phyloP scores from a whole-genome alignment of 345 rosid genomes.

The Populus deltoides region DNA sequence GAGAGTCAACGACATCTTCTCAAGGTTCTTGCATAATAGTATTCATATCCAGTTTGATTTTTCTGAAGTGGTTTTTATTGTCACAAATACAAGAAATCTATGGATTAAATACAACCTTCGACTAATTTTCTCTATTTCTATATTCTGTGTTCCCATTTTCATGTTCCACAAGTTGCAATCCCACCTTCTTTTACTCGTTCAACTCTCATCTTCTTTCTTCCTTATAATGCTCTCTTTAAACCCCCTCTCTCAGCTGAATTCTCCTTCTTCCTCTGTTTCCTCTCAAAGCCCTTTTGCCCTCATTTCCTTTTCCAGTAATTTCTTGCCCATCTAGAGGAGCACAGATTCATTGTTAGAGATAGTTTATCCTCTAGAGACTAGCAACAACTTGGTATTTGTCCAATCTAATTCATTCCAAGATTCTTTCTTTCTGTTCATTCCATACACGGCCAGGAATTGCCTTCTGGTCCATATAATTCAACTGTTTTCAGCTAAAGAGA shows the following conservation, averaged over 20 bases:
- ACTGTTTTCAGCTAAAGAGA: neutral
- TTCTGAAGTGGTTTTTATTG: too few species aligned
- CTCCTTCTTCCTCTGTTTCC: neutral
- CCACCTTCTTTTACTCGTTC: constrained; percentile 29
- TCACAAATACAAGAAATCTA: too few species aligned
- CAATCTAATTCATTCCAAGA: neutral
- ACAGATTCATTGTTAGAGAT: neutral
- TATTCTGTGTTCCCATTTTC: neutral
- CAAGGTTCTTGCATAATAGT: neutral
- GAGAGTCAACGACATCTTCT: too few species aligned
- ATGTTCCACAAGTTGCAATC: neutral
- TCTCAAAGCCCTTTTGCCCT: neutral
- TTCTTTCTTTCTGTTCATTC: neutral
- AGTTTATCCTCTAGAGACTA: neutral
- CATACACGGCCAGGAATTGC: too few species aligned
- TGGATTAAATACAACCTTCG: neutral
- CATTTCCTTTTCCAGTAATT: neutral
- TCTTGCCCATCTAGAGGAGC: neutral
- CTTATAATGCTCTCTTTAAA: neutral
- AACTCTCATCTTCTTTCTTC: neutral
- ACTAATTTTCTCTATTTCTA: neutral
- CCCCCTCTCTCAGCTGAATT: constrained; percentile 2
- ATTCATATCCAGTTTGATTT: too few species aligned
- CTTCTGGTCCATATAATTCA: neutral
- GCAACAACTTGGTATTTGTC: constrained; percentile 10